These are phyloP conservation scores for Gillenia trifoliata DNA, from an alignment of 306 rosid species.

Conservation along the genomic window DNA sequence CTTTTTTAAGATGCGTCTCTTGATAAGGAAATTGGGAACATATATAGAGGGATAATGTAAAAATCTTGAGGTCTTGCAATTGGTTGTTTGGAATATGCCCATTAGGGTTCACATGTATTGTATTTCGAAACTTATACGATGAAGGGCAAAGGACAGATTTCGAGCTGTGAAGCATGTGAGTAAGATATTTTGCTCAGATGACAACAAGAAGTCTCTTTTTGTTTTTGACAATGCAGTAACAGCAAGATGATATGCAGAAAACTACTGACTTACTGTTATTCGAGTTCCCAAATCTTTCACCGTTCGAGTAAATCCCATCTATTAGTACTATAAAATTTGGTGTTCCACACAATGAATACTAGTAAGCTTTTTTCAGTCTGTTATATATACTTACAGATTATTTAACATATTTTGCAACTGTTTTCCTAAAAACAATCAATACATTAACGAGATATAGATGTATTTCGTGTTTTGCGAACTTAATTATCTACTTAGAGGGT, in stretches of 20 bases:
- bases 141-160: conserved; percentile 29
- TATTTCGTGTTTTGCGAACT: not conserved
- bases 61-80: conserved; percentile 6
- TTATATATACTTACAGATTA: not conserved
- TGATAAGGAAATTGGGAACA: not conserved
- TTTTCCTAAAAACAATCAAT: not conserved
- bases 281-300: not conserved
- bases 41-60: conserved; percentile 24
- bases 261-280: not conserved
- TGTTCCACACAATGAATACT: not conserved
- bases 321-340: not conserved
- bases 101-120: not conserved
- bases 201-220: conserved; percentile 45
- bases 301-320: not conserved
- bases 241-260: not conserved
- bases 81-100: conserved; percentile 15
- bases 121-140: not conserved
- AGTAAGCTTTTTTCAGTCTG: not conserved
- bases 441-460: not conserved
- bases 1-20: not conserved
- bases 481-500: not conserved
- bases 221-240: conserved; percentile 14
- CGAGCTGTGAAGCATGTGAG: conserved; percentile 44
- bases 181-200: conserved; percentile 13
- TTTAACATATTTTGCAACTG: not conserved